phyloP scores from a whole-genome alignment of 2,329 filamentous ascomycete species.

The Biscogniauxia sp. region DNA sequence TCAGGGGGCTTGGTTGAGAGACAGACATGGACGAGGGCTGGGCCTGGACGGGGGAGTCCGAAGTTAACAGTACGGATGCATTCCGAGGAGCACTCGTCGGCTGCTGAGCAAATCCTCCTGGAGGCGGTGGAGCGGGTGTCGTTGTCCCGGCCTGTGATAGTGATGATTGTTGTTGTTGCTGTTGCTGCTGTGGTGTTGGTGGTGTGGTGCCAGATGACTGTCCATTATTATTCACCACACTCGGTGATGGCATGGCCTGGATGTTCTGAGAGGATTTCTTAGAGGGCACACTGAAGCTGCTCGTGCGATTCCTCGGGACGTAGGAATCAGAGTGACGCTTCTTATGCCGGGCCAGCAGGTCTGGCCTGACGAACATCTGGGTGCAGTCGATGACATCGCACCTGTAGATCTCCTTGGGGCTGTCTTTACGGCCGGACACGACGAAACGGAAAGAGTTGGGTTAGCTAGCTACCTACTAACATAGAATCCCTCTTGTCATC shows the following conservation, averaged over 20 bases:
- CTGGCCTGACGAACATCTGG: constrained; percentile 75
- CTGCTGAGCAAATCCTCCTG: constrained; percentile 23
- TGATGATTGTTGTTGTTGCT: not conserved
- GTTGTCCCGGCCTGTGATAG: not conserved
- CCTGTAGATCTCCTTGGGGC: constrained; percentile 74
- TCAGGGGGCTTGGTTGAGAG: constrained; percentile 22
- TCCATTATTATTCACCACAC: constrained; percentile 10
- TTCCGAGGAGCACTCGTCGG: constrained; percentile 41
- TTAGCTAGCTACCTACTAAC: constrained; percentile 15
- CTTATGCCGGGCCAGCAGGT: constrained; percentile 68
- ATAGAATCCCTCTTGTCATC: constrained; percentile 3
- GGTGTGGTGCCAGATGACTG: constrained; percentile 9
- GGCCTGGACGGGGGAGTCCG: constrained; percentile 36
- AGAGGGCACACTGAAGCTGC: constrained; percentile 43
- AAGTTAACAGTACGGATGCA: constrained; percentile 44
- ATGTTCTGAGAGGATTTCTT: constrained; percentile 23
- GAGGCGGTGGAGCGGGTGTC: constrained; percentile 18
- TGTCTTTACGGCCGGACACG: constrained; percentile 49
- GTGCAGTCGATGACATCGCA: constrained; percentile 75
- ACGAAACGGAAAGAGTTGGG: constrained; percentile 3
- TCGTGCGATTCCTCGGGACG: constrained; percentile 48
- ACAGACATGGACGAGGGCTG: constrained; percentile 25
- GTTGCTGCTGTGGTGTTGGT: not conserved
- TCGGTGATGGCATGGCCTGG: constrained; percentile 28
- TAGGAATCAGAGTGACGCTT: constrained; percentile 61